Evolutionary conservation across 2,329 filamentous ascomycete species (phyloP).

Genomic region (Monilinia laxa): DNA sequence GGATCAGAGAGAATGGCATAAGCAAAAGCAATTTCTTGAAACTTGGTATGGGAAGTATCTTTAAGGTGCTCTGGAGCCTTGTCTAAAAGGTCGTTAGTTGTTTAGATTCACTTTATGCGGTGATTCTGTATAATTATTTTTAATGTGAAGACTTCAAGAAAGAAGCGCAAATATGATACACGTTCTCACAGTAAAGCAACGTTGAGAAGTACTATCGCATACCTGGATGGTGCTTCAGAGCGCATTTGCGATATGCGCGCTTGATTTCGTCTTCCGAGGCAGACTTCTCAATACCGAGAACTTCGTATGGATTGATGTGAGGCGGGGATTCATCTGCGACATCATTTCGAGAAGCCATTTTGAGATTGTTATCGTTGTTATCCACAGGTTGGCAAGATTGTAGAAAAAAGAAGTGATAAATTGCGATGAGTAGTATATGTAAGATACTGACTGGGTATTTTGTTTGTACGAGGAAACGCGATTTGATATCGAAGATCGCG

Average conservation of each 20-base stretch:
- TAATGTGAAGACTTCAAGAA: not conserved
- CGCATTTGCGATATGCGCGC: slow-evolving; percentile 85
- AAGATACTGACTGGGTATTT: not conserved
- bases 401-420: not conserved
- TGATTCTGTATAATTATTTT: not conserved
- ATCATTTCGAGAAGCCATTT: slow-evolving; percentile 31
- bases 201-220: slow-evolving; percentile 37
- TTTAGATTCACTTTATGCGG: not conserved
- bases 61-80: slow-evolving; percentile 71
- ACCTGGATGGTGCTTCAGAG: slow-evolving; percentile 85
- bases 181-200: not conserved
- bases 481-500: slow-evolving; percentile 14
- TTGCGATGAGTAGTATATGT: not conserved
- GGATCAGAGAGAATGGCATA: slow-evolving; percentile 90
- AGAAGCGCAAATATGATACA: not conserved
- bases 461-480: slow-evolving; percentile 17
- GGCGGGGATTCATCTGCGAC: slow-evolving; percentile 35
- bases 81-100: slow-evolving; percentile 53
- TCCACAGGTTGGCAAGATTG: not conserved
- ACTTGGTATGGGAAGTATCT: slow-evolving; percentile 71
- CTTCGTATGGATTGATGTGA: slow-evolving; percentile 71
- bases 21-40: slow-evolving; percentile 89
- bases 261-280: slow-evolving; percentile 82
- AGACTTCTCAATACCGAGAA: slow-evolving; percentile 67
- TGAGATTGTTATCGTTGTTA: not conserved